Evolutionary conservation across 208 protist genomes (phyloP), one percentile per base, ranked within the genome.

Genomic region (Trypanosoma melophagium): DNA sequence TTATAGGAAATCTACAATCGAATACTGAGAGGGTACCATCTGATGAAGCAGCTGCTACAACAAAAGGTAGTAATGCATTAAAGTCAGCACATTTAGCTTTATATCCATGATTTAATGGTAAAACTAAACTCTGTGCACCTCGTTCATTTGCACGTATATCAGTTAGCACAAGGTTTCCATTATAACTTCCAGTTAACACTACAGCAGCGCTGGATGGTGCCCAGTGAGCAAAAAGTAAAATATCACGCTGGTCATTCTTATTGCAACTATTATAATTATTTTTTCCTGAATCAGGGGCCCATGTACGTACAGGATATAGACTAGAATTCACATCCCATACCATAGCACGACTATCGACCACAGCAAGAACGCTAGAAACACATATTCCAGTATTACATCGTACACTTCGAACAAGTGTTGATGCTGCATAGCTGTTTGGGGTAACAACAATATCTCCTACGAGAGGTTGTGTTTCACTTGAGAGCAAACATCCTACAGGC

Each of bases 1-100:
- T 67, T 2, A 69, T 52, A 9, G 74, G 79, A 77, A 83, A 80
- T 17, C 89, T 83, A 25, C 81, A 84, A 66, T 95, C 89, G 76
- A 85, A 95, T 2, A 95, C 49, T 28, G 80, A 78, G 42, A 91
- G 76, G 49, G 78, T 85, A 40, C 89, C 89, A 60, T 95, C 86
- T 0, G 84, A 86, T n/a, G 69, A 77, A 19, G 79, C 69, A 8
- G 81, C 70, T 7, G 86, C 84, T 4, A 93, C 21, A 13, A 84
- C 56, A 55, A 79, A 86, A 1, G 89, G 85, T 47, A 95, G 68
- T 16, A 93, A 66, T 17, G 76, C 65, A 66, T 88, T 93, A 70
- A 91, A 95, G 19, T 92, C 86, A 2, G 67, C 86, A 42, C 63
- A 66, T 19, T 60, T 35, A 35, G 61, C 76, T 40, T 64, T 71